Evolutionary conservation across 805 yeast genomes (phyloP), one percentile per base, ranked within the genome.

Genomic region (Debaryomyces castellii): DNA sequence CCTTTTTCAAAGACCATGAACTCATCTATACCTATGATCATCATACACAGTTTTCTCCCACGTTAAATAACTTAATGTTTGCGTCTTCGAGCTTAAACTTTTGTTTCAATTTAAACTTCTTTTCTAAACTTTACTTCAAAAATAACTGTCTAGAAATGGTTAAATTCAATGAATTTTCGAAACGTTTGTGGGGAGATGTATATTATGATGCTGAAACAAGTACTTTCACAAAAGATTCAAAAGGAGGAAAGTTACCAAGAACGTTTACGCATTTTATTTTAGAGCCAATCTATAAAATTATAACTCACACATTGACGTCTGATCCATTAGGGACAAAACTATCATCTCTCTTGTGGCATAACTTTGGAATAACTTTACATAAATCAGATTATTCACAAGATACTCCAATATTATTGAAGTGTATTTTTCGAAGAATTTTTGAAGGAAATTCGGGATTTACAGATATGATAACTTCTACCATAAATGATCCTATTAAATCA

Each of bases 241-340:
- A 37, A 39, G 59, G 48, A 23, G 58, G 62, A 47, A 27, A 49
- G 43, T 25, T 49, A 40, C 36, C 67, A 54, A 34, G 80, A 43
- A 60, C 89, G 1, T 87, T 92, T 61, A 75, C 77, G 5, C 69
- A 74, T 38, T 85, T 89, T 53, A 74, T 94, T 6, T 65, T 90
- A 7, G 81, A 80, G 21, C 99, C 98, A 2, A 56, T 92, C 10
- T 92, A 90, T 67, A 91, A 92, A 59, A 59, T 91, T 7, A 66
- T 83, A 30, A 73, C 89, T 0, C 74, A 79, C 41, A 72, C 87
- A 0, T 57, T 92, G 9, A 73, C 89, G 0, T 71, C 76, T 28
- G 77, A 77, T 14, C 64, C 78, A 2, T 60, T 64, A 4, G 56
- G 54, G 3, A 45, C 50, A 5, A 66, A 67, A 0, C 58, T 89